These are phyloP conservation scores for Psophocarpus tetragonolobus DNA, from an alignment of 306 rosid species.

Conservation along the genomic window DNA sequence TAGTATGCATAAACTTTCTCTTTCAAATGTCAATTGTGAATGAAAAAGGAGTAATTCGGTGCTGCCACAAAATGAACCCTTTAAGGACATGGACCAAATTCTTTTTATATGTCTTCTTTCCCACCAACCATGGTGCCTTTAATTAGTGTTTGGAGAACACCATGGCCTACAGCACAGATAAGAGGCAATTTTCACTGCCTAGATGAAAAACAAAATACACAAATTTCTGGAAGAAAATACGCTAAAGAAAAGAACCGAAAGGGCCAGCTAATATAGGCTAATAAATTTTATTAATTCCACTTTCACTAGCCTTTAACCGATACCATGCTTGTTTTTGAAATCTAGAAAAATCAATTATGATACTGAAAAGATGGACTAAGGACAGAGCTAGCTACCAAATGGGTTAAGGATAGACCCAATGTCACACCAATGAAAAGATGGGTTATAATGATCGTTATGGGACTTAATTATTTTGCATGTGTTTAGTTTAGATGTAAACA, in stretches of 20 bases:
- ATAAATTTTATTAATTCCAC: not conserved
- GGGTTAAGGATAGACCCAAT: not conserved
- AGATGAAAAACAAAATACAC: not conserved
- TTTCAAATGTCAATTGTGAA: constrained; percentile 16
- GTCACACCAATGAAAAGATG: not conserved
- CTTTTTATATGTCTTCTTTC: constrained; percentile 31
- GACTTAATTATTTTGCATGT: not conserved
- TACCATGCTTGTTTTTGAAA: not conserved
- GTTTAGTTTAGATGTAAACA: not conserved
- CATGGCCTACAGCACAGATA: constrained; percentile 27
- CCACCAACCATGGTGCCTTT: constrained; percentile 34
- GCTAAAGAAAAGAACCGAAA: constrained; percentile 12
- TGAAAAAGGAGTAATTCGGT: not conserved
- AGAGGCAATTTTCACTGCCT: constrained; percentile 22
- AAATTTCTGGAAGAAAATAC: not conserved
- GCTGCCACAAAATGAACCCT: constrained; percentile 25
- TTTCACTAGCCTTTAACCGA: not conserved
- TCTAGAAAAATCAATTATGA: not conserved
- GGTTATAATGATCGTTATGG: not conserved
- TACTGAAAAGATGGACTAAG: not conserved
- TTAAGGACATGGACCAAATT: constrained; percentile 22
- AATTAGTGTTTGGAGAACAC: constrained; percentile 18
- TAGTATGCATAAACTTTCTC: constrained; percentile 2
- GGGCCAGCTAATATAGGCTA: not conserved
- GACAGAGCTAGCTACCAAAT: not conserved